phyloP scores from a whole-genome alignment of 441 rosid species.

The Eutrema salsugineum region DNA sequence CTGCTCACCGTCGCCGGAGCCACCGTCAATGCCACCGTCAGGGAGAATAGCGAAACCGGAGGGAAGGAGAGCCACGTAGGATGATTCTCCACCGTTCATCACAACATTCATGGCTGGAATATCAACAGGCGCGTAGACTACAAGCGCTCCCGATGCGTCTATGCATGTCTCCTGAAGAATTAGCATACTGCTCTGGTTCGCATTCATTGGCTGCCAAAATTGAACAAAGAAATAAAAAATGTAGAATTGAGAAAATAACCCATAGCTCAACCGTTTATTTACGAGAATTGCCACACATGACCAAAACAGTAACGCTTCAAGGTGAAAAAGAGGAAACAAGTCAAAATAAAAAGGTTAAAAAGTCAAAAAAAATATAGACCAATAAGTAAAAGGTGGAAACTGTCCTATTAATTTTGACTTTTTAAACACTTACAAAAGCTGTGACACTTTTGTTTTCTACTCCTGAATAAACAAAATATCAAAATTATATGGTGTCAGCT shows the following conservation, averaged over 20 bases:
- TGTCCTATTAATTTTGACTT: slow-evolving; percentile 73
- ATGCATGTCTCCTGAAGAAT: slow-evolving; percentile 91
- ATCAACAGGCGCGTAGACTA: slow-evolving; percentile 95
- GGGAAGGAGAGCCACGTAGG: slow-evolving; percentile 79
- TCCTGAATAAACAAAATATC: not conserved
- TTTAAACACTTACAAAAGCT: slow-evolving; percentile 25
- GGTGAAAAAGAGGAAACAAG: not conserved
- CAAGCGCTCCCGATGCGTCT: slow-evolving; percentile 89
- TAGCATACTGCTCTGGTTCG: slow-evolving; percentile 84
- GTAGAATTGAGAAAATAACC: slow-evolving; percentile 3
- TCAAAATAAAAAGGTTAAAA: slow-evolving; percentile 19
- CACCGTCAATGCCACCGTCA: slow-evolving; percentile 44
- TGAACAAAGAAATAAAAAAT: not conserved
- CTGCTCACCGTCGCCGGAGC: slow-evolving; percentile 1
- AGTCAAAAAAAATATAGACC: slow-evolving; percentile 19
- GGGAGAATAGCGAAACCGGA: slow-evolving; percentile 87
- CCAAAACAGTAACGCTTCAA: slow-evolving; percentile 18
- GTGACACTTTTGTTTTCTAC: slow-evolving; percentile 22
- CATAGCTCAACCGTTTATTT: not conserved
- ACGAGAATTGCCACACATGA: slow-evolving; percentile 13
- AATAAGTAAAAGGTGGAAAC: slow-evolving; percentile 44
- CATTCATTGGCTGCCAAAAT: slow-evolving; percentile 56
- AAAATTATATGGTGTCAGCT: slow-evolving; percentile 28
- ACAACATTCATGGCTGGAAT: slow-evolving; percentile 80
- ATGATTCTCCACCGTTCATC: slow-evolving; percentile 87